Conservation (phyloP, 2,329 filamentous ascomycete species). For the Waltergamsia citrina region DNA sequence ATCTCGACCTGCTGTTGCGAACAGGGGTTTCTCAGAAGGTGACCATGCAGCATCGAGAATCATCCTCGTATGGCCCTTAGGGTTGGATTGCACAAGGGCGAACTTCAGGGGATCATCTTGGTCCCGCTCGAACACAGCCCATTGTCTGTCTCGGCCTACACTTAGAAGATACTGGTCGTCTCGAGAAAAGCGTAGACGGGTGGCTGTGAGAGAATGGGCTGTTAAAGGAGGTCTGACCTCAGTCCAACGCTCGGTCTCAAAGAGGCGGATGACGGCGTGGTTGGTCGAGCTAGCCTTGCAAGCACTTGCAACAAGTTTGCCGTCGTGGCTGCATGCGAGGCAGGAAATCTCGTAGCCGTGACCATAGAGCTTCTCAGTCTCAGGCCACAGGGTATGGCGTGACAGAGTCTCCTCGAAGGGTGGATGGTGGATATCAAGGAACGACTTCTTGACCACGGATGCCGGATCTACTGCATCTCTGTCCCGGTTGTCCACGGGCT, state of each 20-base stretch:
- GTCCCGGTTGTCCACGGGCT: conserved; percentile 34
- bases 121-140: conserved; percentile 65
- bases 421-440: conserved; percentile 60
- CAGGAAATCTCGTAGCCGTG: conserved; percentile 96
- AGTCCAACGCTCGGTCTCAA: conserved; percentile 79
- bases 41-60: conserved; percentile 85
- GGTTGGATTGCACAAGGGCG: conserved; percentile 52
- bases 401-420: conserved; percentile 86
- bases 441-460: conserved; percentile 46
- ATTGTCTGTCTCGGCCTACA: conserved; percentile 85
- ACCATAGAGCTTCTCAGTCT: conserved; percentile 92
- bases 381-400: conserved; percentile 88
- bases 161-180: conserved; percentile 72
- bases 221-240: conserved; percentile 75
- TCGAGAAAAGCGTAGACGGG: conserved; percentile 67
- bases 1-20: conserved; percentile 85
- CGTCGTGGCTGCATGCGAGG: conserved; percentile 68
- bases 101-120: conserved; percentile 35
- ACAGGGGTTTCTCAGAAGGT: conserved; percentile 44
- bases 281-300: conserved; percentile 89
- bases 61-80: conserved; percentile 87
- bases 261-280: conserved; percentile 88
- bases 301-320: conserved; percentile 73
- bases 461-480: conserved; percentile 45
- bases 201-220: conserved; percentile 82